Base-by-base conservation (phyloP, 1,284 basidiomycete species). In the Microbotryum scabiosae region DNA sequence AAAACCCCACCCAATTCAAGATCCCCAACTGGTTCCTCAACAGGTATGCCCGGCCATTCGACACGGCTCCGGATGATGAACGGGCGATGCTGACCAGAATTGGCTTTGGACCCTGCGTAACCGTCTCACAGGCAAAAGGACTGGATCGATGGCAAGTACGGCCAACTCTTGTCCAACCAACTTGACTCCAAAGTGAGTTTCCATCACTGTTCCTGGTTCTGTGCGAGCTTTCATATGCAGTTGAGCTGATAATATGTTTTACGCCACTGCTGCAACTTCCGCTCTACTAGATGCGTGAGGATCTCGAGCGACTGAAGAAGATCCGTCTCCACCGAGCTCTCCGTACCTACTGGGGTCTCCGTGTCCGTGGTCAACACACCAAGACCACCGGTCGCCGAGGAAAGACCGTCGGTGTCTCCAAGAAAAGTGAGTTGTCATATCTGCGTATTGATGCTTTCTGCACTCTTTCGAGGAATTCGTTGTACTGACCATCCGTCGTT, bases 1-100 rank as follows among this genome's bases (percentile, higher is more conserved):
- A 98, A 82, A 97, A 94, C 81, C 96, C 96, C 43, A 89, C 89
- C 47, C 94, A 98, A 78, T 99, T 97, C 88, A 99, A 99, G 83
- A 97, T 98, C 77, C 91, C 94, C 47, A 83, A 85, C 57, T 98
- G 96, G 96, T 97, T 98, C 85, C 79, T 98, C 77, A 98, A 98
- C 85, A 89, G 96, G 79, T 94, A 98, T 18, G 36, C 79, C 47
- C 23, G 12, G 36, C 30, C 30, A 30, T 18, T 41, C 36, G 36
- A 41, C 12, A 41, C 36, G 36, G 16, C 16, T 18, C 16, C 36
- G 12, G 36, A 41, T 18, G 36, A 41, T 12, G 12, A 12, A 18
- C 36, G 16, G 9, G 14, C 36, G 16, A 41, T 41, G 36, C 36
- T 41, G 36, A 41, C 5, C 14, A 41, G 36, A 41, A 18, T 16